Conservation (phyloP, 78 protist genomes). For the Dictyostelium intermedium region DNA sequence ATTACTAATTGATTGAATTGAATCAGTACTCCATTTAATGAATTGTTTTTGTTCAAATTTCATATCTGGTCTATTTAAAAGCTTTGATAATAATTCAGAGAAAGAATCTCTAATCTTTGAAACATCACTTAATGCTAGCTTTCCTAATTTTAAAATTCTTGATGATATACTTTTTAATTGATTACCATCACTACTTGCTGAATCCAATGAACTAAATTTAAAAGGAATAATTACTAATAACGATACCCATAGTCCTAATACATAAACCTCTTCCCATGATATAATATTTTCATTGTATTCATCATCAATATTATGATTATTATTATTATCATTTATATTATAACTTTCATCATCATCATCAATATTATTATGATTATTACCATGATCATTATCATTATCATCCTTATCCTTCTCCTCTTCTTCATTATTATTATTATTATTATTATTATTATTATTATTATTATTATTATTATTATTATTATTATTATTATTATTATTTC, state of each 20-base stretch:
- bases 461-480: neutral
- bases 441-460: neutral
- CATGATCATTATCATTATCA: neutral
- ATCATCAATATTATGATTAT: neutral
- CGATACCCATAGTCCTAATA: constrained; percentile 93
- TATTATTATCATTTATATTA: constrained; percentile 81
- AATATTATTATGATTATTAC: neutral
- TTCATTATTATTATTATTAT: neutral
- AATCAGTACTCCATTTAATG: neutral
- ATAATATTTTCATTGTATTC: constrained; percentile 25
- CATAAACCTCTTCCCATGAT: constrained; percentile 93
- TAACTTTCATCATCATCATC: neutral
- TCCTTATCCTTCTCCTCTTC: no score
- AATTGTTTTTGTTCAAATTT: constrained; percentile 50
- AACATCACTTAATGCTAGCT: neutral
- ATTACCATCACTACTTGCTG: neutral
- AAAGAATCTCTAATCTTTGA: constrained; percentile 22
- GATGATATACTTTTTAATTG: neutral
- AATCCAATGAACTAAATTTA: constrained; percentile 87
- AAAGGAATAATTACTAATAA: constrained; percentile 94
- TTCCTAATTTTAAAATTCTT: constrained; percentile 13
- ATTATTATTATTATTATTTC: neutral
- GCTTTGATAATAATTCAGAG: constrained; percentile 30
- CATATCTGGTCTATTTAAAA: constrained; percentile 82
- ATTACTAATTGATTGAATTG: neutral